Evolutionary conservation across 345 rosid genomes (phyloP).

Genomic region (Arabis hirsuta): DNA sequence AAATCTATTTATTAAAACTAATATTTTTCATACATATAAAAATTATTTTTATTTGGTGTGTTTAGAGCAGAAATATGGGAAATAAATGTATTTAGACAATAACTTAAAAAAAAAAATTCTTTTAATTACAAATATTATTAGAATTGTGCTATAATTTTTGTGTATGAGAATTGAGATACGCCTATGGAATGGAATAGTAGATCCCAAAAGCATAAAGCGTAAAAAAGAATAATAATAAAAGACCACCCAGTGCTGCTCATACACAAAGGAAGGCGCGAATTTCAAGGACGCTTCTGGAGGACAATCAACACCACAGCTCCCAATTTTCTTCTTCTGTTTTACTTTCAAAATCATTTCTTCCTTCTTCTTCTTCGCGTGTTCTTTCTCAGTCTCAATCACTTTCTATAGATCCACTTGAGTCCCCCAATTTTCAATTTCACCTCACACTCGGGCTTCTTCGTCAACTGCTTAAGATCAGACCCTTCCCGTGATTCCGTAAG

Average conservation of each 20-base stretch:
- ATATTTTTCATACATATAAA: no score
- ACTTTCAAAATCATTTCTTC: not conserved
- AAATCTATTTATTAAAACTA: no score
- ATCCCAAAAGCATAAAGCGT: not conserved
- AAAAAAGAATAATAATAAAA: not conserved
- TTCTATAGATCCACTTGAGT: constrained; percentile 10
- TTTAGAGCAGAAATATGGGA: no score
- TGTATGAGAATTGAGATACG: not conserved
- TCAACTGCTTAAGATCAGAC: constrained; percentile 1
- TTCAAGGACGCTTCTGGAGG: constrained; percentile 46
- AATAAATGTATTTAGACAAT: no score
- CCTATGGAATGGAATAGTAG: not conserved
- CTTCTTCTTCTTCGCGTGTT: not conserved
- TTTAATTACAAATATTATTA: no score
- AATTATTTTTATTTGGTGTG: no score
- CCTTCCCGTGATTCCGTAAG: constrained; percentile 36
- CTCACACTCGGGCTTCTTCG: not conserved
- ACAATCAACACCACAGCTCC: not conserved
- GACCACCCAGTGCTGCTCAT: constrained; percentile 34
- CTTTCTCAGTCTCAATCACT: not conserved
- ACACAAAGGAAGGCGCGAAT: constrained; percentile 53
- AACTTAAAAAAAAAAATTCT: no score
- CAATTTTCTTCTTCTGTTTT: not conserved
- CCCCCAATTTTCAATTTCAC: constrained; percentile 30
- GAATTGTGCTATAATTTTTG: no score